Conservation (phyloP, 371 early-diverging fungal genomes). For the Cladochytrium tenue region DNA sequence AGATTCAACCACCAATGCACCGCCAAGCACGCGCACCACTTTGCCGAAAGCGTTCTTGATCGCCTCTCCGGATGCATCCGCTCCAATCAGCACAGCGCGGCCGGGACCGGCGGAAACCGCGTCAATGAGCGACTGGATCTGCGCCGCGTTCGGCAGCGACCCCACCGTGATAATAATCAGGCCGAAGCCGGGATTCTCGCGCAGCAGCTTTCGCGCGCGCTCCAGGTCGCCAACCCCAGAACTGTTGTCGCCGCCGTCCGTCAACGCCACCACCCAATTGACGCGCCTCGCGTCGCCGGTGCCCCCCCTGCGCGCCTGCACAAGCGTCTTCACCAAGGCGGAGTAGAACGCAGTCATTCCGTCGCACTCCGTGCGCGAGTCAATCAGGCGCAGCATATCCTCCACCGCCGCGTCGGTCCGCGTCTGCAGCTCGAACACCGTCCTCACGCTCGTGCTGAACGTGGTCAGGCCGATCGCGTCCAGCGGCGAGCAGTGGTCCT, state of each 20-base stretch:
- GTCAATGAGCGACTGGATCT: constrained; percentile 17
- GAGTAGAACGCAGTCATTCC: constrained; percentile 33
- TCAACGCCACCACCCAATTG: constrained; percentile 28
- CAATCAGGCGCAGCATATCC: constrained; percentile 12
- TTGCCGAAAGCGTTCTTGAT: constrained; percentile 28
- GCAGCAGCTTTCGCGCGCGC: constrained; percentile 3
- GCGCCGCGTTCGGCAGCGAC: constrained; percentile 10
- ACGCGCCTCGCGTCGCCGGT: background rate
- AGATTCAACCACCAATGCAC: background rate
- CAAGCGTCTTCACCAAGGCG: constrained; percentile 10
- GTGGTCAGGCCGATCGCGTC: constrained; percentile 24
- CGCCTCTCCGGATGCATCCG: constrained; percentile 17
- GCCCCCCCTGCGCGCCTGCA: background rate
- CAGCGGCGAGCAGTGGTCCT: constrained; percentile 3
- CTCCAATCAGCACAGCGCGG: constrained; percentile 20
- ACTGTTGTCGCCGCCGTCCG: constrained; percentile 29
- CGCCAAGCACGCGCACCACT: constrained; percentile 11
- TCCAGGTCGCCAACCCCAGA: background rate
- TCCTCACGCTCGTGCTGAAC: constrained; percentile 10
- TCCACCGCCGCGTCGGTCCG: background rate
- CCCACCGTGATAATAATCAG: constrained; percentile 34
- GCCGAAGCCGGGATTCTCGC: constrained; percentile 9
- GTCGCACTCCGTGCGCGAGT: constrained; percentile 7
- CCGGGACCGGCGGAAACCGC: constrained; percentile 2
- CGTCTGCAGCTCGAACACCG: constrained; percentile 15